A percentile compares a stretch with the other conserved stretches of the same genome.
Evolutionary conservation across 768 basidiomycete species (phyloP).

Genomic region (Lyophyllum semitale): DNA sequence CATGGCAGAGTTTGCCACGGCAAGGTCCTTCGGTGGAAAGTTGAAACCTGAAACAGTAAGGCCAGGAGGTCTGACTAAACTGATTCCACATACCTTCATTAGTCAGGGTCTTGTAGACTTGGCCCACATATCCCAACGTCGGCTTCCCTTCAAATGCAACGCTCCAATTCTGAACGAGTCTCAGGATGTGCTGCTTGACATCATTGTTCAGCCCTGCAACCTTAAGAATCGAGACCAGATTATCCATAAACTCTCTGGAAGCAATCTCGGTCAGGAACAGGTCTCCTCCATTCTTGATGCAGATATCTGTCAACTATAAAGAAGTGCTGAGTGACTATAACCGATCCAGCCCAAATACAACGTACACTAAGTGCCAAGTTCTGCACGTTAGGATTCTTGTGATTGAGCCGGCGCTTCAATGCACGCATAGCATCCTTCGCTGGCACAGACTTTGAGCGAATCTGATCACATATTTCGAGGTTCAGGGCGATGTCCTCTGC

Average conservation of each 20-base stretch:
- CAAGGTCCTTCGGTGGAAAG: slow-evolving; percentile 81
- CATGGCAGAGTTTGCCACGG: slow-evolving; percentile 76
- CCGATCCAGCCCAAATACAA: slow-evolving; percentile 17
- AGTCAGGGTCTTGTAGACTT: slow-evolving; percentile 77
- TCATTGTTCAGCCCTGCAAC: slow-evolving; percentile 75
- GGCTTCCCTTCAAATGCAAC: slow-evolving; percentile 84
- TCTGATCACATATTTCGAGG: slow-evolving; percentile 96
- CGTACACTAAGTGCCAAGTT: slow-evolving; percentile 82
- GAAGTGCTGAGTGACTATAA: slow-evolving; percentile 1
- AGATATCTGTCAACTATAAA: slow-evolving; percentile 79
- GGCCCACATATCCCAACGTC: slow-evolving; percentile 69
- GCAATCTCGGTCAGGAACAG: slow-evolving; percentile 83
- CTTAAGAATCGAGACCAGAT: slow-evolving; percentile 86
- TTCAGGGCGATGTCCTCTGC: slow-evolving; percentile 90
- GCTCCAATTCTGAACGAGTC: slow-evolving; percentile 92
- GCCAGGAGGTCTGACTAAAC: not conserved
- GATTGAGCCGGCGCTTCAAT: slow-evolving; percentile 83
- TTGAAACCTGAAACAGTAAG: slow-evolving; percentile 56
- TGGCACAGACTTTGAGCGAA: slow-evolving; percentile 85
- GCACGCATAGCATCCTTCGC: slow-evolving; percentile 88
- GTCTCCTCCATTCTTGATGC: slow-evolving; percentile 97
- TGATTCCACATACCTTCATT: slow-evolving; percentile 61
- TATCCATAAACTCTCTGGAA: slow-evolving; percentile 92
- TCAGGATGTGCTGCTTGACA: slow-evolving; percentile 78
- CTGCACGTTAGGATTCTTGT: slow-evolving; percentile 97